Evolutionary conservation across 1,139 yeast genomes (phyloP).

Genomic region (Protomyces inouyei): DNA sequence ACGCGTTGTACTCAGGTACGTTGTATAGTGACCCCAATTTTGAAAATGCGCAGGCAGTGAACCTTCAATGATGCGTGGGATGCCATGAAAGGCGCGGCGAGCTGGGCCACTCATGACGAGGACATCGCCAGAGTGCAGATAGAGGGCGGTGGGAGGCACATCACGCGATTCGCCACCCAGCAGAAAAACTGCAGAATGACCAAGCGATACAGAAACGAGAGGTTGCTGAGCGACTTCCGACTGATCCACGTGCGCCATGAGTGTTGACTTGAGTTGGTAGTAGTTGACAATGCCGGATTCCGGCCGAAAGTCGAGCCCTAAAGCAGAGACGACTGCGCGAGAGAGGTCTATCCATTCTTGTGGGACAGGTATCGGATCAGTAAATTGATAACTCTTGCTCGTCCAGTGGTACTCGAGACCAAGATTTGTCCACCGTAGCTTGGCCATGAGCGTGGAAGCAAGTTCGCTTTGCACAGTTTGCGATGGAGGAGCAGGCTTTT

Average conservation of each 20-base stretch:
- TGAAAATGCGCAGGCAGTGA: slow-evolving; percentile 39
- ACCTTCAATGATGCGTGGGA: slow-evolving; percentile 41
- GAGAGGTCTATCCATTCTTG: slow-evolving; percentile 40
- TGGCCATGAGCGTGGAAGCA: slow-evolving; percentile 26
- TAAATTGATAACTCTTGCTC: slow-evolving; percentile 39
- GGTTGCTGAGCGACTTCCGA: slow-evolving; percentile 39
- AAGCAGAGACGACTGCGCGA: slow-evolving; percentile 37
- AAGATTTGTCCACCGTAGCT: slow-evolving; percentile 46
- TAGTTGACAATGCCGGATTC: slow-evolving; percentile 47
- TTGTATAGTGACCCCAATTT: slow-evolving; percentile 33
- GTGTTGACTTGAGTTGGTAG: slow-evolving; percentile 45
- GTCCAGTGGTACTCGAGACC: slow-evolving; percentile 50
- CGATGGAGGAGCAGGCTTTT: slow-evolving; percentile 5
- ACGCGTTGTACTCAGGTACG: slow-evolving; percentile 42
- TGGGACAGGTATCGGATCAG: slow-evolving; percentile 29
- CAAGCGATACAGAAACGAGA: slow-evolving; percentile 30
- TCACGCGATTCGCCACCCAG: slow-evolving; percentile 25
- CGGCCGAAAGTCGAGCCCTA: slow-evolving; percentile 35
- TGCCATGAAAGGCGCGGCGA: slow-evolving; percentile 45
- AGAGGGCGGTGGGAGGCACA: slow-evolving; percentile 38
- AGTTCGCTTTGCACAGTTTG: slow-evolving; percentile 6
- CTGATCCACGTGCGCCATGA: slow-evolving; percentile 46
- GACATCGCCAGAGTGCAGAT: slow-evolving; percentile 43
- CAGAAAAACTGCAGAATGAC: slow-evolving; percentile 24
- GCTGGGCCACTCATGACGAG: slow-evolving; percentile 45